Conservation (phyloP, 768 basidiomycete species). For the Tulasnella calospora region DNA sequence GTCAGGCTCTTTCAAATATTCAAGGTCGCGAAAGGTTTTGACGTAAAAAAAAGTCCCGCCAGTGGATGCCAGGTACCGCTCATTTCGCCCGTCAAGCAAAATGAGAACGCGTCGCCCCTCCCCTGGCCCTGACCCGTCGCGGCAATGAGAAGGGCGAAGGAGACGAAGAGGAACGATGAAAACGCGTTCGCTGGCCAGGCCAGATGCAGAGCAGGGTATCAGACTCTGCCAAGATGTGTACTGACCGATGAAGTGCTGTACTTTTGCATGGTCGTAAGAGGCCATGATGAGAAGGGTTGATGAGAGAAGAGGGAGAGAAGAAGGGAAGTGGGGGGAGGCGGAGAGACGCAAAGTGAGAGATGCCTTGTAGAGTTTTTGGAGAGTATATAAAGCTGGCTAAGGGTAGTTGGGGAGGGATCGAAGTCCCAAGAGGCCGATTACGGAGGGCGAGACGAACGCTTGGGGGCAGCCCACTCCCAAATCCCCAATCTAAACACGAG, state of each 20-base stretch:
- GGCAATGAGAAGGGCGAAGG: neutral
- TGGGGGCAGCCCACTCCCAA: neutral
- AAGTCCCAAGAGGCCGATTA: neutral
- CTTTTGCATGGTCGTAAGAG: constrained; percentile 51
- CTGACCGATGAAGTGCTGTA: constrained; percentile 60
- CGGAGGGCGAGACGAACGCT: neutral
- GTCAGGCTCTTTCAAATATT: neutral
- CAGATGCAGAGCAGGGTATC: neutral
- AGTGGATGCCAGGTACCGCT: neutral
- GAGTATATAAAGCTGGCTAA: neutral
- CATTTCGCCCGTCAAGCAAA: neutral
- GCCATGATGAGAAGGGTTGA: constrained; percentile 24
- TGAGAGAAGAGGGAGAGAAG: neutral
- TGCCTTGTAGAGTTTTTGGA: neutral
- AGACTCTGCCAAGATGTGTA: neutral
- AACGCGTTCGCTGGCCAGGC: neutral
- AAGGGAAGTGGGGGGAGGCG: no score
- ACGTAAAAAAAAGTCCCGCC: neutral
- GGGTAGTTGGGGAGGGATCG: neutral
- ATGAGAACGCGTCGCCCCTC: neutral
- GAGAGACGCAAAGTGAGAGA: neutral
- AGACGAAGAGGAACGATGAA: neutral
- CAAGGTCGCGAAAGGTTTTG: neutral
- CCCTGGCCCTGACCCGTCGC: neutral
- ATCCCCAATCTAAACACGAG: neutral